These are phyloP conservation scores for Jatropha curcas DNA, from an alignment of 345 rosid species.

Conservation along the genomic window DNA sequence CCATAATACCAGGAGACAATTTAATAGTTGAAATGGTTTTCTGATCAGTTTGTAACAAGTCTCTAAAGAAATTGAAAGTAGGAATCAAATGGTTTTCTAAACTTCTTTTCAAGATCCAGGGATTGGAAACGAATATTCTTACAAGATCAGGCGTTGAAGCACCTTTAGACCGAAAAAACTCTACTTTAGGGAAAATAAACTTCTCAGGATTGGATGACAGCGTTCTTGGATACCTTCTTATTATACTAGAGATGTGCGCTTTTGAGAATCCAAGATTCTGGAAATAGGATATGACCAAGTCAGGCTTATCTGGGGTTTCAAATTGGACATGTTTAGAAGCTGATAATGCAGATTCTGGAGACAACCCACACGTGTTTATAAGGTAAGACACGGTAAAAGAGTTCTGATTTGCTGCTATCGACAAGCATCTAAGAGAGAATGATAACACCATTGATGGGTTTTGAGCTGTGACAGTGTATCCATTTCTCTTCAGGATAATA, in stretches of 20 bases:
- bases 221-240: conserved; percentile 12
- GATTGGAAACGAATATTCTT: background rate
- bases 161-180: conserved; percentile 26
- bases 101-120: conserved; percentile 5
- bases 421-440: conserved; percentile 4
- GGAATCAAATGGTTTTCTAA: conserved; percentile 17
- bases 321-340: conserved; percentile 18
- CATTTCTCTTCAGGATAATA: background rate
- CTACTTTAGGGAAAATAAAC: conserved; percentile 33
- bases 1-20: background rate
- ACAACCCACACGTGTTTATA: conserved; percentile 33
- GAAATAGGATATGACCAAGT: conserved; percentile 22
- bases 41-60: conserved; percentile 1
- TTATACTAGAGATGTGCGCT: conserved; percentile 21
- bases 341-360: conserved; percentile 26
- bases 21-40: background rate
- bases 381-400: conserved; percentile 44
- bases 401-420: background rate
- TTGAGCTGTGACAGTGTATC: background rate
- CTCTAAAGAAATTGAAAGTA: conserved; percentile 11
- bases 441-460: background rate
- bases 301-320: conserved; percentile 23
- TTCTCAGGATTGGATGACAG: conserved; percentile 19
- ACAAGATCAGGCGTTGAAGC: conserved; percentile 13
- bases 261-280: conserved; percentile 28